Percentiles rank a stretch among this genome's conserved stretches.
Conservation (phyloP, 1,284 basidiomycete genomes). For the Ganoderma meredithae region DNA sequence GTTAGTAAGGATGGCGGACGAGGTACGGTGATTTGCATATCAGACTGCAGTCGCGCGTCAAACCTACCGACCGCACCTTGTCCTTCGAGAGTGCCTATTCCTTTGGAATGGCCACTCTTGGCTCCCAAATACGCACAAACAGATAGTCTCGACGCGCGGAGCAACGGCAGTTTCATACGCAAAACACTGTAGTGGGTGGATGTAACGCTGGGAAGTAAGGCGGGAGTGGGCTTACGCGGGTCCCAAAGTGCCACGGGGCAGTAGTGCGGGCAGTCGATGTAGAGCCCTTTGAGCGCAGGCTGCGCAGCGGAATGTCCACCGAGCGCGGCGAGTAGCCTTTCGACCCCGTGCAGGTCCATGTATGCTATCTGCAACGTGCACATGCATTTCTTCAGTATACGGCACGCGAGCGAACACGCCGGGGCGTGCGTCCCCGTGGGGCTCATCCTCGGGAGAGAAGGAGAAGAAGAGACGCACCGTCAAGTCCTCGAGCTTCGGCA, state of each 20-base stretch:
- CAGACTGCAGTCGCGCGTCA: too few relatives aligned
- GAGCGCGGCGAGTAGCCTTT: neutral
- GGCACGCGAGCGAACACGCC: neutral
- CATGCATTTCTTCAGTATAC: too few relatives aligned
- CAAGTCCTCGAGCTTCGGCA: constrained; percentile 1
- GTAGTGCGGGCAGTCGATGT: constrained; percentile 10
- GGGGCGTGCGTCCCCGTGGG: neutral
- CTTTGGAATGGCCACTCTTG: too few relatives aligned
- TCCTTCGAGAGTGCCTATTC: too few relatives aligned
- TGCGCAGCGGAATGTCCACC: neutral
- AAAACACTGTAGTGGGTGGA: neutral
- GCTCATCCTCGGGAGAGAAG: neutral
- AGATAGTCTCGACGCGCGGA: too few relatives aligned
- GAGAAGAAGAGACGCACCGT: neutral
- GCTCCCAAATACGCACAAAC: too few relatives aligned
- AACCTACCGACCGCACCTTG: too few relatives aligned
- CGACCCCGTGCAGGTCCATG: neutral
- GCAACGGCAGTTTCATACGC: too few relatives aligned
- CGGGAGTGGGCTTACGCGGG: neutral
- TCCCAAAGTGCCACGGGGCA: neutral
- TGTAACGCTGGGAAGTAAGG: neutral
- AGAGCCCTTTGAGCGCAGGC: constrained; percentile 5
- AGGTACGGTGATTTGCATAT: too few relatives aligned
- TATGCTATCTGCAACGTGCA: neutral
- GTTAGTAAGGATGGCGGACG: too few relatives aligned